Evolutionary conservation across 371 early-diverging fungal species (phyloP).

Genomic region (Dichotomocladium elegans): DNA sequence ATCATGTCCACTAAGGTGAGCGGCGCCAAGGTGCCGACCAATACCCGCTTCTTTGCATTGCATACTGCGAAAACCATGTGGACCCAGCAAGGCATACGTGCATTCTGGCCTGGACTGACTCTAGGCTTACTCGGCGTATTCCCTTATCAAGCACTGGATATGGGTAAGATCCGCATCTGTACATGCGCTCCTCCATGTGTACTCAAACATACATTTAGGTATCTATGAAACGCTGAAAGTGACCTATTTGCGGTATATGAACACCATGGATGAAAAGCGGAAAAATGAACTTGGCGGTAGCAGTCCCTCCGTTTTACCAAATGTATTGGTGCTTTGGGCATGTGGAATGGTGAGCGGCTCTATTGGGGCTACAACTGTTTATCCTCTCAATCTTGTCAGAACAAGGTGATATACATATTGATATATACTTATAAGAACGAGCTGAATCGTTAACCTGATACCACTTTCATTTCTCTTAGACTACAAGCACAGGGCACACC

Average conservation of each 20-base stretch:
- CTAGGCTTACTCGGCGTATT: constrained; percentile 67
- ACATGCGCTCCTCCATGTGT: no score
- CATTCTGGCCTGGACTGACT: constrained; percentile 76
- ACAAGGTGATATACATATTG: constrained; percentile 58
- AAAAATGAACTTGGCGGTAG: constrained; percentile 10
- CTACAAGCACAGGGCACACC: constrained; percentile 85
- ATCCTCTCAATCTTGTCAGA: constrained; percentile 70
- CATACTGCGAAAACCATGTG: constrained; percentile 59
- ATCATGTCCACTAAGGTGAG: constrained; percentile 60
- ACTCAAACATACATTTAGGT: constrained; percentile 8
- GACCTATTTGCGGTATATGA: constrained; percentile 58
- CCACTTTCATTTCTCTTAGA: constrained; percentile 27
- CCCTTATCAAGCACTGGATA: constrained; percentile 80
- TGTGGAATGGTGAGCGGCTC: constrained; percentile 76
- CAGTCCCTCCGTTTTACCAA: constrained; percentile 18
- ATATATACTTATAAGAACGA: not conserved
- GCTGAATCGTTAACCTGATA: not conserved
- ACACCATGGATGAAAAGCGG: constrained; percentile 25
- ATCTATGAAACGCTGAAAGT: constrained; percentile 76
- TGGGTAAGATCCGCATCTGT: no score
- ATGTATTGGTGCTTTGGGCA: constrained; percentile 56
- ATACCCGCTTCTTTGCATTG: constrained; percentile 21
- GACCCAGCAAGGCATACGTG: constrained; percentile 53
- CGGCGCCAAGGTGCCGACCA: not conserved
- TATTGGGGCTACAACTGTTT: constrained; percentile 72